Percentiles rank a stretch among this genome's conserved stretches.
Conservation (phyloP, 202 grass and related monocot genomes). For the Panicum virgatum region DNA sequence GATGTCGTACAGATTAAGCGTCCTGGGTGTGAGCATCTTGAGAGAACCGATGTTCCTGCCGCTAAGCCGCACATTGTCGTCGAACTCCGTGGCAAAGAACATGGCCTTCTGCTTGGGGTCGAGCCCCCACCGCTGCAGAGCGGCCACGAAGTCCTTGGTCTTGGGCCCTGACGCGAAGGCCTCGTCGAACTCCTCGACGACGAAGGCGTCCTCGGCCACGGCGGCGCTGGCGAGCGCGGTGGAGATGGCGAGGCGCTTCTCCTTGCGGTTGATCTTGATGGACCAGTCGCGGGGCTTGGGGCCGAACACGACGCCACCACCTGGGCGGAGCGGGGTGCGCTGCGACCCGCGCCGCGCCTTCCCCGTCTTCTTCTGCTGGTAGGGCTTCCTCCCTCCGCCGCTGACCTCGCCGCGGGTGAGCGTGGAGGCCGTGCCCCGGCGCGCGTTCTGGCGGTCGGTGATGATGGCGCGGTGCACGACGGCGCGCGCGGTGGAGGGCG, state of each 20-base stretch:
- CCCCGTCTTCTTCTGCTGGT: constrained; percentile 89
- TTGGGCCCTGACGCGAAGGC: constrained; percentile 61
- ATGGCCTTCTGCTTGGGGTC: constrained; percentile 85
- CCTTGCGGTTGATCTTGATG: constrained; percentile 99
- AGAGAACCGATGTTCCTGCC: constrained; percentile 93
- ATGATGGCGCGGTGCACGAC: constrained; percentile 89
- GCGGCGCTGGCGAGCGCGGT: constrained; percentile 85
- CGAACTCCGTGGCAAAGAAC: constrained; percentile 73
- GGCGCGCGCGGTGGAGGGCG: constrained; percentile 70
- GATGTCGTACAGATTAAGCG: constrained; percentile 89
- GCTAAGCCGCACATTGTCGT: constrained; percentile 71
- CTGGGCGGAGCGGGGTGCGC: constrained; percentile 90
- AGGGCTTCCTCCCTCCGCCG: constrained; percentile 83
- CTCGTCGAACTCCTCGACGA: constrained; percentile 84
- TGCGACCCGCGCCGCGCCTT: constrained; percentile 75
- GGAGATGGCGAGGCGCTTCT: constrained; percentile 95
- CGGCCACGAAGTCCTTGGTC: constrained; percentile 83
- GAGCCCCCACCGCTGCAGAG: constrained; percentile 83
- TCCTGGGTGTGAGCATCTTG: constrained; percentile 94
- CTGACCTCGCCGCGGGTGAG: constrained; percentile 89
- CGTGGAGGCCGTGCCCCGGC: constrained; percentile 91
- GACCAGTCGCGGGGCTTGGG: constrained; percentile 97
- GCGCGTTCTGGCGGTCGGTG: constrained; percentile 92
- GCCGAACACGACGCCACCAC: constrained; percentile 89
- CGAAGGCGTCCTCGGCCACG: constrained; percentile 65